Percentiles rank a stretch among this genome's conserved stretches.
These are phyloP conservation scores for Elaeis guineensis DNA, from an alignment of 176 grass and related monocot genomes.

Conservation along the genomic window DNA sequence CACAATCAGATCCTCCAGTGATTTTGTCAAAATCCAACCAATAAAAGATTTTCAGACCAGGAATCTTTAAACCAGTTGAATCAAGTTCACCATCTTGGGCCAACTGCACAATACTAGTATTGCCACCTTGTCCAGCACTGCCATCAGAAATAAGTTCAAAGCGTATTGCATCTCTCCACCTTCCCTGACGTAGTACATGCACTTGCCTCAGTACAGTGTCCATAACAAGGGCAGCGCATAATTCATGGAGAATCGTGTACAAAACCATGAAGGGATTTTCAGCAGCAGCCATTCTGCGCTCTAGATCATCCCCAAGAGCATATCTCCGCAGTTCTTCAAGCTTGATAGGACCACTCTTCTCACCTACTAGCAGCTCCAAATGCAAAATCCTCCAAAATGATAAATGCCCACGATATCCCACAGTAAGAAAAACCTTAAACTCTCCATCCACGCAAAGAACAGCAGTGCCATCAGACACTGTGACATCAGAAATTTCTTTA, in stretches of 20 bases:
- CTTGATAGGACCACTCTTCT: slow-evolving; percentile 63
- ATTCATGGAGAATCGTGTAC: slow-evolving; percentile 76
- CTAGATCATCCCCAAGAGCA: slow-evolving; percentile 90
- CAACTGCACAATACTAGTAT: slow-evolving; percentile 34
- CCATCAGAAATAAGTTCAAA: slow-evolving; percentile 63
- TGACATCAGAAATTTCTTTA: slow-evolving; percentile 69
- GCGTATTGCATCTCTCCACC: slow-evolving; percentile 90
- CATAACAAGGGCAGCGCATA: slow-evolving; percentile 87
- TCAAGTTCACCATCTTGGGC: slow-evolving; percentile 67
- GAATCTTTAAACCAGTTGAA: slow-evolving; percentile 54
- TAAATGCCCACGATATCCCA: slow-evolving; percentile 82
- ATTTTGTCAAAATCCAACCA: slow-evolving; percentile 67
- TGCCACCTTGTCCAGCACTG: slow-evolving; percentile 38
- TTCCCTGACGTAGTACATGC: slow-evolving; percentile 56
- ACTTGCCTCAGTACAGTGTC: slow-evolving; percentile 76
- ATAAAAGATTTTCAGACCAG: slow-evolving; percentile 71
- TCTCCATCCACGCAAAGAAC: slow-evolving; percentile 69
- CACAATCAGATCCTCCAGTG: slow-evolving; percentile 36
- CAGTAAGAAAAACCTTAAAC: slow-evolving; percentile 85
- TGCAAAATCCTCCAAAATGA: slow-evolving; percentile 87
- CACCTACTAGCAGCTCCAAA: slow-evolving; percentile 87
- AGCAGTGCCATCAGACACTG: slow-evolving; percentile 66
- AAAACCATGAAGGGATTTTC: slow-evolving; percentile 72
- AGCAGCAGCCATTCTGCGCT: slow-evolving; percentile 81
- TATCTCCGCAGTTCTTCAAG: slow-evolving; percentile 77